Conservation (phyloP, 108 stramenopile genomes). For the Conticribra guillardii region DNA sequence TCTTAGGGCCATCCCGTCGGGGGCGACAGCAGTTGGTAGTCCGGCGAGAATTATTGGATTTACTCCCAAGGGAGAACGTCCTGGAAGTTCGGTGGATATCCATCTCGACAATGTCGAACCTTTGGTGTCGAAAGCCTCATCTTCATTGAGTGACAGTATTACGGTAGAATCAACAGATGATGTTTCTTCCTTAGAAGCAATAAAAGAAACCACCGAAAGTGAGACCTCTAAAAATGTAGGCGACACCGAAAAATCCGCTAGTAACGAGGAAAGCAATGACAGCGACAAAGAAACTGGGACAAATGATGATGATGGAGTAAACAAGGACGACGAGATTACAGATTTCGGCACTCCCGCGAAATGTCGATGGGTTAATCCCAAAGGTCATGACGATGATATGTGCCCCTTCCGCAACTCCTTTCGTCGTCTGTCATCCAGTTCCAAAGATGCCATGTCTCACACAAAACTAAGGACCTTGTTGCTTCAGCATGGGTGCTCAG, state of each 20-base stretch:
- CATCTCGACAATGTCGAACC: constrained; percentile 29
- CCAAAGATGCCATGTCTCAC: constrained; percentile 32
- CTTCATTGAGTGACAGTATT: constrained; percentile 3
- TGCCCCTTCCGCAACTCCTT: constrained; percentile 45
- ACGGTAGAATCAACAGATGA: neutral
- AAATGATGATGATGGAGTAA: neutral
- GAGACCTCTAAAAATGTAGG: neutral
- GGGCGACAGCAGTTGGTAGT: constrained; percentile 59
- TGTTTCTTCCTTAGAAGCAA: neutral
- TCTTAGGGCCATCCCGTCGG: constrained; percentile 42
- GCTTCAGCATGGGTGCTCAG: constrained; percentile 34
- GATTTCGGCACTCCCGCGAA: constrained; percentile 38
- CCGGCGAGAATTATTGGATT: constrained; percentile 64
- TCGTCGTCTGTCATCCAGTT: neutral
- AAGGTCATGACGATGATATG: constrained; percentile 26
- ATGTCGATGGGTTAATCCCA: constrained; percentile 19
- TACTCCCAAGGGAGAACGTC: constrained; percentile 46
- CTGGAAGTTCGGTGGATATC: constrained; percentile 43
- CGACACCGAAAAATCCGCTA: constrained; percentile 26
- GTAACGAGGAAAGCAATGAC: constrained; percentile 5
- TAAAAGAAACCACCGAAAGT: neutral
- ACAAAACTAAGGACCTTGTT: constrained; percentile 42
- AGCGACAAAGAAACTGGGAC: constrained; percentile 23
- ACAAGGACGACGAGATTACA: constrained; percentile 44
- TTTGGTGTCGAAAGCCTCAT: constrained; percentile 7